These are phyloP conservation scores for Hyparrhenia diplandra DNA, from an alignment of 176 grass and related monocot species.

Conservation along the genomic window DNA sequence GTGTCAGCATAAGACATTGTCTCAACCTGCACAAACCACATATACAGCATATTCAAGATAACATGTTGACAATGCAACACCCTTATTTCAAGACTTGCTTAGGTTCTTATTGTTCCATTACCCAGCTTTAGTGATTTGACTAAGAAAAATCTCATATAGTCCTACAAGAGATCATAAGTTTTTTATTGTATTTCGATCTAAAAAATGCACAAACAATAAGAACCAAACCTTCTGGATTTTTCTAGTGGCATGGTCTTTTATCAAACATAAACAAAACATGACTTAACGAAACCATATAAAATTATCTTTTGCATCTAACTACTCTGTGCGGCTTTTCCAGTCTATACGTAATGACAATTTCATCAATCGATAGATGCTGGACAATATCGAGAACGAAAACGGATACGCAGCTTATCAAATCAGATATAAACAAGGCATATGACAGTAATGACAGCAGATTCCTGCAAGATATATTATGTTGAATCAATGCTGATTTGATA, in stretches of 20 bases:
- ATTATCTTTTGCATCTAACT: background rate
- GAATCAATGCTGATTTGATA: background rate
- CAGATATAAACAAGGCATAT: background rate
- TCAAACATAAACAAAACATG: background rate
- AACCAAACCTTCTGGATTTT: background rate
- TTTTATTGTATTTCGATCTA: background rate
- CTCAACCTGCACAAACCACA: background rate
- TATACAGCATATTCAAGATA: background rate
- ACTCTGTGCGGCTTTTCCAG: background rate
- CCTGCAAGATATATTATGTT: background rate
- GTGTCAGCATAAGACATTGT: background rate
- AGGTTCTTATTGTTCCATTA: too few relatives aligned
- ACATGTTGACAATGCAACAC: background rate
- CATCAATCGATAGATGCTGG: background rate
- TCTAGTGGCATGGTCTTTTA: background rate
- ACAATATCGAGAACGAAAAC: background rate
- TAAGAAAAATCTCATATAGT: background rate
- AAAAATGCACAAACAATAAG: background rate
- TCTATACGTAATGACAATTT: background rate
- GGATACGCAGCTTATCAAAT: background rate
- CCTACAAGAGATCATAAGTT: background rate
- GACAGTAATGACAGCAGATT: background rate
- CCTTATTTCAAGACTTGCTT: background rate
- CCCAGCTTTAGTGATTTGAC: background rate
- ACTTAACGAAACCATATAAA: background rate